These are phyloP conservation scores for Hanseniaspora singularis DNA, from an alignment of 805 yeast species.

Conservation along the genomic window DNA sequence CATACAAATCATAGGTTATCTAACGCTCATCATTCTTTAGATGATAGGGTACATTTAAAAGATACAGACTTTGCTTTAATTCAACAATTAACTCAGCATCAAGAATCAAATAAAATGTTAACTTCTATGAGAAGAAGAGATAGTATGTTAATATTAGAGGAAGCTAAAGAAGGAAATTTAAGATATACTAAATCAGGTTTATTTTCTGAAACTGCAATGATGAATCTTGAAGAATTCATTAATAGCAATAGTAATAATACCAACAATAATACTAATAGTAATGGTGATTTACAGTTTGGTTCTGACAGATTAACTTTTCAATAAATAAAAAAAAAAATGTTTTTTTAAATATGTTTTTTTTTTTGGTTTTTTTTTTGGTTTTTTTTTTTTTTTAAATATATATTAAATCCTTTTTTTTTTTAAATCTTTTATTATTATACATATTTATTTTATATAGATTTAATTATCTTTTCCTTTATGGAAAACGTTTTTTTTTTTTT, in stretches of 20 bases:
- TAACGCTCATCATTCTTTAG: neutral
- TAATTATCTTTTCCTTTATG: no score
- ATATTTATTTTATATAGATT: no score
- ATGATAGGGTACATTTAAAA: neutral
- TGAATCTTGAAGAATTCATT: slow-evolving; percentile 55
- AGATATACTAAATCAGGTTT: slow-evolving; percentile 65
- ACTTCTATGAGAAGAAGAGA: slow-evolving; percentile 31
- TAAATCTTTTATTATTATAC: no score
- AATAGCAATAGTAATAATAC: neutral
- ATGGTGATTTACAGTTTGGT: neutral
- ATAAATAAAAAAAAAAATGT: neutral
- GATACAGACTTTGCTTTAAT: slow-evolving; percentile 12
- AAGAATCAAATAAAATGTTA: neutral
- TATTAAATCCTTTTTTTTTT: no score
- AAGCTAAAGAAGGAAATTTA: slow-evolving; percentile 65
- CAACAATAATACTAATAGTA: neutral
- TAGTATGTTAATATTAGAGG: slow-evolving; percentile 50
- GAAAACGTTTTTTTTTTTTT: no score
- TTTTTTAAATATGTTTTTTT: no score
- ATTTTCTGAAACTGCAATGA: slow-evolving; percentile 61
- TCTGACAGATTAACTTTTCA: neutral
- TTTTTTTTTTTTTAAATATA: no score
- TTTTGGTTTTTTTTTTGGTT: no score
- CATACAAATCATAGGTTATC: no score
- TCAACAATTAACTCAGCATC: slow-evolving; percentile 19